Evolutionary conservation across 305 asterid genomes (phyloP), one percentile per base, ranked within the genome.

Genomic region (Plantago rigida): DNA sequence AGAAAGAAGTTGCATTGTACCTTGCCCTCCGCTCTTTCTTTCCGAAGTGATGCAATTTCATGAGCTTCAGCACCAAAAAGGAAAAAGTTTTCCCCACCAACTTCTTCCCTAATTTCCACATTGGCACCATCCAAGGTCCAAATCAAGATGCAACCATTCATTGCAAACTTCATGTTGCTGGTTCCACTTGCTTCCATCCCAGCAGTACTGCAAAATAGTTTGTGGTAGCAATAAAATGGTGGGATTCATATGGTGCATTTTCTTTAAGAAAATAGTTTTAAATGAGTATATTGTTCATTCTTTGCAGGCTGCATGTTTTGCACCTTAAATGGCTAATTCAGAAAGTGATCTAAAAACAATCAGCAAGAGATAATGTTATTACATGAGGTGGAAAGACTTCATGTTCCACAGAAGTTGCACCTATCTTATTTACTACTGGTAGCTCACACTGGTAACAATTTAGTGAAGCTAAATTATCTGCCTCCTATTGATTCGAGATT

Each of bases 161-260:
- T 90, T 4, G 93, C 75, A 53, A 90, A 90, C 78, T 90, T 90
- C 97, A 87, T 90, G 84, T 90, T 90, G 83, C 97, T 90, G 53
- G 97, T 87, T 74, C 97, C 97, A 73, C 97, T 90, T 54, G 97
- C 96, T 71, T 90, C 97, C 95, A 89, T 89, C 59, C 97, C 97
- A 69, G 96, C 97, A 71, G 95, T 90, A 77, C 97, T 85, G 65
- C 42, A 47, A 54, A 60, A 4, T 34, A 53, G 36, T 54, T 51
- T 51, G 69, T 41, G 50, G 39, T 28, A 60, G 59, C 49, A 67
- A 28, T 63, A 31, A 70, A 60, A 62, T 48, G 51, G 58, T 52
- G 47, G 34, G 58, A 65, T 53, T 44, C 44, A 67, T 51, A 63
- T 31, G 41, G 9, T 34, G 13, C 19, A 24, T 24, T 15, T 57